Evolutionary conservation across 345 rosid genomes (phyloP).

Genomic region (Aethionema arabicum): DNA sequence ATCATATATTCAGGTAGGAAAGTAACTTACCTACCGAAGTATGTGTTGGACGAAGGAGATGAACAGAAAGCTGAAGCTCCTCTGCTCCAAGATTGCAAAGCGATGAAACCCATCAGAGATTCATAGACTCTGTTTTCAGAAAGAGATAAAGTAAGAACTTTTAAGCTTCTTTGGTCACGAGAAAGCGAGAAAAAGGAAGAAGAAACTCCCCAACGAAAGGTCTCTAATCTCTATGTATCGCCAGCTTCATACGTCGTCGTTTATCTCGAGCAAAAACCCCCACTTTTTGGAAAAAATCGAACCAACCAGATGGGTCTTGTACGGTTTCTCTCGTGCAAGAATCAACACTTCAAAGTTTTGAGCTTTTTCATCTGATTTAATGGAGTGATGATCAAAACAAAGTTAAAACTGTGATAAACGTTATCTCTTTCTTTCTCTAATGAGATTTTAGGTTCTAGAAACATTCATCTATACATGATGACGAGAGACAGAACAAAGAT

Average conservation of each 20-base stretch:
- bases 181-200: not conserved
- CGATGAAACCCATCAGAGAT: slow-evolving; percentile 31
- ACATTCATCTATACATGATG: slow-evolving; percentile 27
- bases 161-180: not conserved
- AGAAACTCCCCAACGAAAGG: slow-evolving; percentile 20
- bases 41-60: slow-evolving; percentile 31
- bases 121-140: slow-evolving; percentile 13
- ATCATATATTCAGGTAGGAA: slow-evolving; percentile 15
- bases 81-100: slow-evolving; percentile 35
- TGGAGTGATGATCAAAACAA: slow-evolving; percentile 7
- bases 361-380: slow-evolving; percentile 17
- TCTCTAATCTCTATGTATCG: slow-evolving; percentile 8
- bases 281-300: not conserved
- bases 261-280: not conserved
- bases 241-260: slow-evolving; percentile 26
- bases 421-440: slow-evolving; percentile 9
- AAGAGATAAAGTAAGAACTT: not conserved
- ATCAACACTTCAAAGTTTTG: slow-evolving; percentile 9
- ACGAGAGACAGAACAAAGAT: slow-evolving; percentile 7
- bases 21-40: slow-evolving; percentile 38
- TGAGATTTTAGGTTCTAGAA: slow-evolving; percentile 3
- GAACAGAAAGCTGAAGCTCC: slow-evolving; percentile 28
- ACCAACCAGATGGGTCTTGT: not conserved
- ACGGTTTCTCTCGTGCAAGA: not conserved
- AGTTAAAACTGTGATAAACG: not conserved